A percentile compares a stretch with the other conserved stretches of the same genome.
Conservation (phyloP, 805 yeast genomes). For the Ogataea thermomethanolica region DNA sequence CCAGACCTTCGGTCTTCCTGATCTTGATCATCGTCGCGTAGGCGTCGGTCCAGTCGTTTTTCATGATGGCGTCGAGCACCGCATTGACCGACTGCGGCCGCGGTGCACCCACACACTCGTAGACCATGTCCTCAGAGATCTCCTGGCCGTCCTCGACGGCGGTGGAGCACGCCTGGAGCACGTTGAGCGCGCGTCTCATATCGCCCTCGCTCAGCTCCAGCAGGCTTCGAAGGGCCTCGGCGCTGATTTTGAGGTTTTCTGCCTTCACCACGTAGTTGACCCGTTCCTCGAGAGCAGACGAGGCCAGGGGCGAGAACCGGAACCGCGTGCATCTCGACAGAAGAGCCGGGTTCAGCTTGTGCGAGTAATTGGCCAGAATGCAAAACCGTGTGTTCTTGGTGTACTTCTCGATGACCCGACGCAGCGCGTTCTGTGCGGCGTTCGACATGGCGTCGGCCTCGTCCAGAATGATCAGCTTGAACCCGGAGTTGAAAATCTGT, state of each 20-base stretch:
- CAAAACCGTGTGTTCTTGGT: conserved; percentile 95
- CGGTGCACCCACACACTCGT: conserved; percentile 95
- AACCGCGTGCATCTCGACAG: conserved; percentile 93
- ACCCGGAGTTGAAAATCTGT: conserved; percentile 84
- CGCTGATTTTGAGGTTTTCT: conserved; percentile 58
- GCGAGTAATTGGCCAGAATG: conserved; percentile 92
- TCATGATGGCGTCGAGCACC: conserved; percentile 70
- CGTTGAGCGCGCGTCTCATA: conserved; percentile 93
- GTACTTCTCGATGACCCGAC: conserved; percentile 86
- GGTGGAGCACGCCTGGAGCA: conserved; percentile 89
- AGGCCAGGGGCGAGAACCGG: conserved; percentile 79
- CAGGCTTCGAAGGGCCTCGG: conserved; percentile 62
- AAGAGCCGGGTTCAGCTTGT: conserved; percentile 92
- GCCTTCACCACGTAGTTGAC: conserved; percentile 62
- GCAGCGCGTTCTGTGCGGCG: conserved; percentile 78
- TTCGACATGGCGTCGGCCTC: conserved; percentile 96
- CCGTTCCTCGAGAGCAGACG: conserved; percentile 64
- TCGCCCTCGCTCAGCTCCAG: conserved; percentile 83
- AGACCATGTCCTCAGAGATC: conserved; percentile 72
- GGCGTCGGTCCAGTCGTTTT: conserved; percentile 86
- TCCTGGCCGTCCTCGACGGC: conserved; percentile 51
- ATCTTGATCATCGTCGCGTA: conserved; percentile 60
- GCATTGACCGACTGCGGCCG: conserved; percentile 80
- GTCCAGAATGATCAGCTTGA: conserved; percentile 87
- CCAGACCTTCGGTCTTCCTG: conserved; percentile 76